A percentile compares a stretch with the other conserved stretches of the same genome.
phyloP scores from a whole-genome alignment of 306 rosid species.

The Quercus robur region DNA sequence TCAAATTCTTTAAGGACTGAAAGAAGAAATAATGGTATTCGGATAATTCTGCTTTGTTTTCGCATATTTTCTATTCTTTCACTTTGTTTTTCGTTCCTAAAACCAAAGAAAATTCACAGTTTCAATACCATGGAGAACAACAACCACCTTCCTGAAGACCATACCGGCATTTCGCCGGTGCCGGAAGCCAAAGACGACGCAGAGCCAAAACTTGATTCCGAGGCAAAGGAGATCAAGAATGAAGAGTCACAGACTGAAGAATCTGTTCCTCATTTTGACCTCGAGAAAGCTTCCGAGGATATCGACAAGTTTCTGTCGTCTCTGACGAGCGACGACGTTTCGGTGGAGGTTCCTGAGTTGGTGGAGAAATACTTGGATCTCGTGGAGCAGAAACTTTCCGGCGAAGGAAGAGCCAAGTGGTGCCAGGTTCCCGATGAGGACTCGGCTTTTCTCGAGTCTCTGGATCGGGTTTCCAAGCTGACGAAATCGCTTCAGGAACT shows the following conservation, averaged over 20 bases:
- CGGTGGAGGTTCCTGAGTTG: slow-evolving; percentile 35
- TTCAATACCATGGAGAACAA: slow-evolving; percentile 39
- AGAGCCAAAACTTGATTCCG: background rate
- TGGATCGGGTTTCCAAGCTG: slow-evolving; percentile 45
- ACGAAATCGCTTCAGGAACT: slow-evolving; percentile 12
- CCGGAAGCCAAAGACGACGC: background rate
- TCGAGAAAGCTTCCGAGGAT: slow-evolving; percentile 30
- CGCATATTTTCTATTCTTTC: slow-evolving; percentile 23
- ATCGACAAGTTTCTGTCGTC: slow-evolving; percentile 32
- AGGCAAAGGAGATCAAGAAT: background rate
- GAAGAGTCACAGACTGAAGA: background rate
- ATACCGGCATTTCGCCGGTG: background rate
- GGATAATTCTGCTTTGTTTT: slow-evolving; percentile 30
- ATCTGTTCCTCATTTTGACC: slow-evolving; percentile 18
- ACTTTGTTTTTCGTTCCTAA: slow-evolving; percentile 14
- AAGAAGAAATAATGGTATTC: background rate
- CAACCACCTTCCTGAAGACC: slow-evolving; percentile 28
- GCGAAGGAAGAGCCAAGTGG: slow-evolving; percentile 36
- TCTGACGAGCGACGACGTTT: background rate
- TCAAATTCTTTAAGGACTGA: slow-evolving; percentile 22
- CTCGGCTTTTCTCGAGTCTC: slow-evolving; percentile 33
- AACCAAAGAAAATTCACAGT: slow-evolving; percentile 16
- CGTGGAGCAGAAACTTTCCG: slow-evolving; percentile 36
- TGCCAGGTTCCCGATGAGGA: slow-evolving; percentile 33
- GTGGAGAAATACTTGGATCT: slow-evolving; percentile 41